Evolutionary conservation across 2,329 filamentous ascomycete species (phyloP).

Genomic region (Lasiodiplodia sp.): DNA sequence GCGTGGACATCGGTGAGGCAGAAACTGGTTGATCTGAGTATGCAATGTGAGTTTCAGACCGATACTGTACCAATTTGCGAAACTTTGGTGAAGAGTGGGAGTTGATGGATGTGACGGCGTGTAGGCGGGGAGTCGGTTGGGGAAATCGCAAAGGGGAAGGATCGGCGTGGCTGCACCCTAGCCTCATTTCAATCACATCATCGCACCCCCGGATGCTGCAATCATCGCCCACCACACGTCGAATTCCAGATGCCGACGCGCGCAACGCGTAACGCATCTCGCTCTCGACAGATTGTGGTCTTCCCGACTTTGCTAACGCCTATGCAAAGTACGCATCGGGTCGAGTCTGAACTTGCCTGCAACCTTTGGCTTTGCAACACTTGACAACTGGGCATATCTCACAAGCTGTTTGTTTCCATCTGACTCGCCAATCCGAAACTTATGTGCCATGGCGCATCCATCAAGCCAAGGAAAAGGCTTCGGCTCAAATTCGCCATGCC

Average conservation of each 20-base stretch:
- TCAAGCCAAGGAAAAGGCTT: not conserved
- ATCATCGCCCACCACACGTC: not conserved
- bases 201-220: conserved; percentile 21
- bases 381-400: not conserved
- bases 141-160: not conserved
- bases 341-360: not conserved
- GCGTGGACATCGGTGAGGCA: too few relatives aligned
- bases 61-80: not conserved
- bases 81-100: not conserved
- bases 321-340: not conserved
- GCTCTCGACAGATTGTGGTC: not conserved
- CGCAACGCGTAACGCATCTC: conserved; percentile 6
- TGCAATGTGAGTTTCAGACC: too few relatives aligned
- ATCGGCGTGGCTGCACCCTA: not conserved
- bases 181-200: conserved; percentile 22
- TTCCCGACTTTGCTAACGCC: not conserved
- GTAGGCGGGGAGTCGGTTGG: not conserved
- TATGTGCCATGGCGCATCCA: not conserved
- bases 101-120: not conserved
- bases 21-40: too few relatives aligned
- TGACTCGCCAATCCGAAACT: not conserved
- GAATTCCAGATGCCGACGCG: not conserved
- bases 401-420: not conserved
- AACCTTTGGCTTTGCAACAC: not conserved
- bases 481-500: not conserved